phyloP scores from a whole-genome alignment of 345 rosid species.

The Passiflora organensis region DNA sequence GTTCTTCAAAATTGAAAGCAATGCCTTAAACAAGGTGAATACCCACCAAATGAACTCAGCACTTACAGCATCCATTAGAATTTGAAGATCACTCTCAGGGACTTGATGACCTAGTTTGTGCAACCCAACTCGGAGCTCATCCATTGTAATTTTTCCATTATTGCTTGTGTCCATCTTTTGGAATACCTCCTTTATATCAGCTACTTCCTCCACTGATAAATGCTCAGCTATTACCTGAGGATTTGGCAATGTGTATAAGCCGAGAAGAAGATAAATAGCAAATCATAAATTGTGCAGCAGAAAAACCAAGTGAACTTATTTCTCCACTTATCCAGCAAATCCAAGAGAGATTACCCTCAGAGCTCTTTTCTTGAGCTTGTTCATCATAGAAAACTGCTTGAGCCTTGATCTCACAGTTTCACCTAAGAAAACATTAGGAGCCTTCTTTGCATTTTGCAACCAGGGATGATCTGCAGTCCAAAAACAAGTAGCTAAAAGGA shows the following conservation, averaged over 20 bases:
- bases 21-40: too few relatives aligned
- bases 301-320: background rate
- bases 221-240: constrained; percentile 30
- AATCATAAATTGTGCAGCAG: background rate
- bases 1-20: too few relatives aligned
- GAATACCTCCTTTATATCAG: constrained; percentile 33
- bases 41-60: background rate
- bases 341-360: constrained; percentile 20
- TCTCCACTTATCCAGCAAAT: background rate
- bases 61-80: constrained; percentile 33
- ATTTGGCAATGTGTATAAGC: background rate
- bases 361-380: constrained; percentile 40
- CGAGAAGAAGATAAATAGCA: background rate
- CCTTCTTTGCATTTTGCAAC: constrained; percentile 32
- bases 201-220: constrained; percentile 32
- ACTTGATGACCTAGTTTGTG: constrained; percentile 30
- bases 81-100: constrained; percentile 23
- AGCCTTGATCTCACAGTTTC: constrained; percentile 33
- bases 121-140: constrained; percentile 27
- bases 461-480: constrained; percentile 30
- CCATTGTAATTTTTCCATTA: constrained; percentile 23
- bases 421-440: constrained; percentile 29
- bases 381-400: constrained; percentile 29
- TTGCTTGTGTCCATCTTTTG: constrained; percentile 27
- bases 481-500: constrained; percentile 9